phyloP scores from a whole-genome alignment of 331 rosid genomes.

The Quercus lobata region DNA sequence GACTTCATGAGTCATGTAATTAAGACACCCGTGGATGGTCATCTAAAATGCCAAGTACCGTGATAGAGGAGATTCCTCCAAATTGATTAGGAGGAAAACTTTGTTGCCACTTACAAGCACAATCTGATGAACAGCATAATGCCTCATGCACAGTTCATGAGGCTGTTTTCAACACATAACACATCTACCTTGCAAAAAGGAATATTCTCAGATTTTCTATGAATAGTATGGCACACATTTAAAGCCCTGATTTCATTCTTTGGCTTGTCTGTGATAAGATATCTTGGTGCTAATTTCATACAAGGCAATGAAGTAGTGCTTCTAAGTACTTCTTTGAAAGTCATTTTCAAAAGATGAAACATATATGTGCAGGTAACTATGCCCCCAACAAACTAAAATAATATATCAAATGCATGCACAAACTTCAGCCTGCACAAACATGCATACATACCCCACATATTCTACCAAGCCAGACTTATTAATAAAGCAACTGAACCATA shows the following conservation, averaged over 20 bases:
- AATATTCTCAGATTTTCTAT: too few species aligned
- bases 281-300: not conserved
- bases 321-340: not conserved
- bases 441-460: not conserved
- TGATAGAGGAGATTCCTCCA: too few species aligned
- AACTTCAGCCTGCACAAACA: not conserved
- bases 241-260: not conserved
- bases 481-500: slow-evolving; percentile 2
- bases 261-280: not conserved
- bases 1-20: too few species aligned
- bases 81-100: too few species aligned
- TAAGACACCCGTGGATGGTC: too few species aligned
- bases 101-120: too few species aligned
- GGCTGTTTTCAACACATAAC: not conserved
- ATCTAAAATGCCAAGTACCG: too few species aligned
- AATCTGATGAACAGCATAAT: not conserved
- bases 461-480: not conserved
- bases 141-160: not conserved
- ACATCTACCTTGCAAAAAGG: too few species aligned
- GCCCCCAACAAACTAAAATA: not conserved
- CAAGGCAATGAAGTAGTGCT: not conserved
- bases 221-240: not conserved
- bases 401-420: not conserved
- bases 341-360: not conserved
- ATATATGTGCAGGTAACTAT: not conserved